Evolutionary conservation across 345 rosid genomes (phyloP), one percentile per base, ranked within the genome.

Genomic region (Acer negundo): DNA sequence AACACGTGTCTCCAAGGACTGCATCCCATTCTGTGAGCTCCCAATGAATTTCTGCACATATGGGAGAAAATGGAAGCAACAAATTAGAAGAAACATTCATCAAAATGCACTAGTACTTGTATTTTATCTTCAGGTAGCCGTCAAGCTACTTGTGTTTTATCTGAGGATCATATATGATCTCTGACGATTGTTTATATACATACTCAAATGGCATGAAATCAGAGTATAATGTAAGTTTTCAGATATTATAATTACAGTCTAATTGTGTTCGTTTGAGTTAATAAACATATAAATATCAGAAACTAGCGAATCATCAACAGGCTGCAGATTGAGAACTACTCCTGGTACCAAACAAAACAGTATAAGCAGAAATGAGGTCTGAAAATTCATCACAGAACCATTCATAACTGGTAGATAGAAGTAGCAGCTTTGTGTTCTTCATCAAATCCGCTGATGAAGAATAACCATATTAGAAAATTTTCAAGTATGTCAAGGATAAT

Each of bases 11-110:
- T 93, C 99, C 82, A 94, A 73, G 62, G 95, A 87, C 51, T 58
- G 88, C 95, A 96, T 90, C 68, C 99, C 99, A 19, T 81, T 80
- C 76, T 92, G 91, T 69, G 98, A 92, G 89, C 82, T 94, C 69
- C 98, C 93, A 1, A 91, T 88, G 87, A 89, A 96, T 88, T 86
- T 88, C 99, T 96, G 79, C 47, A 42, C 6, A 72, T 22, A 58
- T 2, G 63, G 58, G 67, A 73, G 61, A 74, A 40, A 73, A 70
- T 12, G 31, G 35, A 8, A 59, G 53, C 66, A 58, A 72, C 10
- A 10, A 62, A 62, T 77, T 40, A 80, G 76, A 65, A 69, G 24
- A 62, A 80, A 70, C 11, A 59, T 74, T 76, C 22, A 42, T 69
- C 73, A 51, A 40, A 66, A 53, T 3, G 35, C 69, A 23, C 24